phyloP scores from a whole-genome alignment of 2,329 filamentous ascomycete species.

The Fusarium austroafricanum region DNA sequence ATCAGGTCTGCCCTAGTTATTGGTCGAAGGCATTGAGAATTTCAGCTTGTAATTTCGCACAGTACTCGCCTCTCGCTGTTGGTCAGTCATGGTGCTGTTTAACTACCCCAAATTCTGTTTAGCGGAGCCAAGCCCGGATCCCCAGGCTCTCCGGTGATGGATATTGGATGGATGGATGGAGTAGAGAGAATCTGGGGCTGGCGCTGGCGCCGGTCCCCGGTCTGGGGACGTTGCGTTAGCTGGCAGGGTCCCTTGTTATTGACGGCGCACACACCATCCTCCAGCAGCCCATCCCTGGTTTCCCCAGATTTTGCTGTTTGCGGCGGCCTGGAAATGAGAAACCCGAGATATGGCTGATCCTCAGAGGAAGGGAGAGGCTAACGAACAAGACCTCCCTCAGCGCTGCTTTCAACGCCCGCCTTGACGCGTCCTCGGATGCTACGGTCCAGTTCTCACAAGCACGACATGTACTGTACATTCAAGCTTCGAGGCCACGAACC shows the following conservation, averaged over 20 bases:
- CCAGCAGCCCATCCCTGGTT: conserved; percentile 47
- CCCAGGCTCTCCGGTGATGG: conserved; percentile 11
- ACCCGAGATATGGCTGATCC: conserved; percentile 26
- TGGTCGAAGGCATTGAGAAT: conserved; percentile 12
- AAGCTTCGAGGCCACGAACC: conserved; percentile 38
- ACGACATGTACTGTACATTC: not conserved
- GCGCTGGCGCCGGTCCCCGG: conserved; percentile 25
- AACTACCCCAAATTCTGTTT: conserved; percentile 44
- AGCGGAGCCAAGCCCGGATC: conserved; percentile 41
- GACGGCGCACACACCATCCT: conserved; percentile 49
- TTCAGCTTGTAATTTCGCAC: conserved; percentile 33
- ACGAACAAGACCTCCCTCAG: conserved; percentile 4
- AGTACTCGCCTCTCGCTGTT: conserved; percentile 22
- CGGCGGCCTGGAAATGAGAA: conserved; percentile 29
- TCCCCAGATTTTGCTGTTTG: conserved; percentile 50
- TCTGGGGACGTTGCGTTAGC: conserved; percentile 44
- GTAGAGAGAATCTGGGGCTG: conserved; percentile 32
- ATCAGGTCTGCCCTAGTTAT: conserved; percentile 6
- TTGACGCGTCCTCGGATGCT: conserved; percentile 30
- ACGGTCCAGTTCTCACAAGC: conserved; percentile 17
- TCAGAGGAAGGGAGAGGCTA: conserved; percentile 18
- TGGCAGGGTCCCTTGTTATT: conserved; percentile 42
- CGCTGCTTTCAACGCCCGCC: conserved; percentile 27
- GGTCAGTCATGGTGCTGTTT: conserved; percentile 37
- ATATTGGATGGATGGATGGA: not conserved